Percentiles rank a stretch among this genome's conserved stretches.
These are phyloP conservation scores for Blastobotrys aristatus DNA, from an alignment of 1,139 yeast species.

Conservation along the genomic window DNA sequence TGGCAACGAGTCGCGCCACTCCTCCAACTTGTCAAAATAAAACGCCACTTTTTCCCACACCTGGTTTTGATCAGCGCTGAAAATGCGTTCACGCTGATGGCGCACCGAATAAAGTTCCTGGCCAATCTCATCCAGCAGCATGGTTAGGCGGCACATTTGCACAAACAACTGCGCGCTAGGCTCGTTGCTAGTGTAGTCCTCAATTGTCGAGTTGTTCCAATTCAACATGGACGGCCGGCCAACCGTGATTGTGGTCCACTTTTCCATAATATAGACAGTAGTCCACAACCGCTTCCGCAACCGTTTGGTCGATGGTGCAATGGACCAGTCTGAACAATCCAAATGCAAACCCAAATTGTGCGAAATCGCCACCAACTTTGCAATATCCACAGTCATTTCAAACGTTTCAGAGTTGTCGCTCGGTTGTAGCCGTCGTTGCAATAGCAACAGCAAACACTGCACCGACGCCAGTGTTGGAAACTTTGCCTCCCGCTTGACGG, in stretches of 20 bases:
- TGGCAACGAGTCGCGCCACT: conserved; percentile 33
- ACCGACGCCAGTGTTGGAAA: conserved; percentile 42
- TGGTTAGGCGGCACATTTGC: conserved; percentile 30
- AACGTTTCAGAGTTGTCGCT: conserved; percentile 35
- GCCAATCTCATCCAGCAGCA: conserved; percentile 29
- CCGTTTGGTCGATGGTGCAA: conserved; percentile 29
- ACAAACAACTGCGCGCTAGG: conserved; percentile 33
- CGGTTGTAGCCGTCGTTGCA: conserved; percentile 32
- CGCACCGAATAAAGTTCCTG: conserved; percentile 28
- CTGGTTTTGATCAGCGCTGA: conserved; percentile 18
- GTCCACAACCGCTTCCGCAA: conserved; percentile 36
- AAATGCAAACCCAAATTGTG: conserved; percentile 36
- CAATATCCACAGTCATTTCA: conserved; percentile 30
- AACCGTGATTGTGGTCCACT: conserved; percentile 34
- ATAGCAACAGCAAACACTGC: conserved; percentile 39
- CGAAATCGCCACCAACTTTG: conserved; percentile 32
- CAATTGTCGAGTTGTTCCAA: conserved; percentile 24
- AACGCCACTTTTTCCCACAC: conserved; percentile 21
- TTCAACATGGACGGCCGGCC: conserved; percentile 33
- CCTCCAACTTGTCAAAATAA: conserved; percentile 23
- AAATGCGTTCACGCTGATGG: conserved; percentile 23
- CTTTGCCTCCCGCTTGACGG: conserved; percentile 32
- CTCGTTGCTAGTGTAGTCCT: conserved; percentile 29
- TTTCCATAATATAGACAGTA: conserved; percentile 33
- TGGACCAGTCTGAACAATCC: conserved; percentile 34